Base-by-base conservation (phyloP, 2,329 filamentous ascomycete genomes). In the Aspergillus unguis region DNA sequence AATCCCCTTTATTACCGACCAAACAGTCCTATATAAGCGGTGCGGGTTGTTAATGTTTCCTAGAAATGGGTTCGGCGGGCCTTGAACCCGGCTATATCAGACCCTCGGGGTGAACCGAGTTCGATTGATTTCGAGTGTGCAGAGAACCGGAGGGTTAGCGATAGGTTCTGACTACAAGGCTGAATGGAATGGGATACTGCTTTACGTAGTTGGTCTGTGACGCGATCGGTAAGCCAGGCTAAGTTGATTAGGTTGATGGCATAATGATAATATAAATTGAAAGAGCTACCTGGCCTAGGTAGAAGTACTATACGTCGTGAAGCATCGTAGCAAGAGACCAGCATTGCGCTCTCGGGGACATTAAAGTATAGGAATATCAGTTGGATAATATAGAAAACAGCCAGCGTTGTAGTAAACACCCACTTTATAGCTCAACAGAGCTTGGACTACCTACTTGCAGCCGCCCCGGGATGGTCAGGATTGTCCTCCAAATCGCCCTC, bases 401-500 rank as follows among this genome's bases (percentile, higher is more conserved):
- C 28, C 26, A n/a, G 33, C n/a, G 25, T 29, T 23, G 35, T 11
- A 44, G 40, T 26, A 25, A 31, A 33, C 23, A 17, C 28, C 43
- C 28, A 27, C 17, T 23, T 29, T 29, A 35, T 43, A 29, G 17
- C 9, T 6, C 11, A 31, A 37, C n/a, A 42, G 7, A n/a, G 23
- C 11, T 17, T 5, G 8, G 1, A 43, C 40, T 43, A 49, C 23
- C 32, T 44, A 29, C 44, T 33, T 38, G 38, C 36, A 44, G 42
- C 23, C 41, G 45, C 48, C 25, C 35, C 33, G 4, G 17, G 41
- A 23, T 10, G 11, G 17, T 48, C 31, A 2, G 44, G 44, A 2
- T 45, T 11, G 27, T 41, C 44, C 5, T 53, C 61, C 3, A 53
- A 56, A 6, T 57, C 82, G 60, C 79, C 83, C 66, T 95, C 88